phyloP scores from a whole-genome alignment of 495 filamentous ascomycete species.

The Hyaloscypha bicolor region DNA sequence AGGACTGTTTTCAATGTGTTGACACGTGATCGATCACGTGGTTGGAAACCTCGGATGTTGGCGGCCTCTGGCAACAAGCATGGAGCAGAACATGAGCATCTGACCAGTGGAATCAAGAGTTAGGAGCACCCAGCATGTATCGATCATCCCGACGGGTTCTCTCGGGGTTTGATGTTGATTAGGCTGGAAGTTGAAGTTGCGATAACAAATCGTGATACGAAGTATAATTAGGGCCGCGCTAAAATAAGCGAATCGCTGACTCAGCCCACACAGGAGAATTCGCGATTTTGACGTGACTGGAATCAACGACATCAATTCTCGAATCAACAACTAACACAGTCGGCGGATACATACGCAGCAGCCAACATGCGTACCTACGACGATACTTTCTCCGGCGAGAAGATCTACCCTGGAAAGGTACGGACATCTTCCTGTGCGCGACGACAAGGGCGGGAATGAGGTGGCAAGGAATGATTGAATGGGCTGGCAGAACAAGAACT shows the following conservation, averaged over 20 bases:
- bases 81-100: not conserved
- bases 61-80: not conserved
- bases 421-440: conserved; percentile 35
- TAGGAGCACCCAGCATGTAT: not conserved
- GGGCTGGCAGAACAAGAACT: not conserved
- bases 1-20: no score
- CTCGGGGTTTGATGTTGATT: not conserved
- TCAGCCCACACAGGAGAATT: conserved; percentile 15
- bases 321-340: conserved; percentile 30
- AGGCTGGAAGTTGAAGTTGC: not conserved
- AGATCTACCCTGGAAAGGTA: conserved; percentile 99
- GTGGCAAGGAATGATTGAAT: conserved; percentile 17
- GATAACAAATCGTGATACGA: not conserved
- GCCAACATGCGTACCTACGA: conserved; percentile 64
- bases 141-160: not conserved
- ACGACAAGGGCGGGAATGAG: not conserved
- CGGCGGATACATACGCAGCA: conserved; percentile 32
- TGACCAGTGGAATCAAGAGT: not conserved
- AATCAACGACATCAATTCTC: conserved; percentile 27
- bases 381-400: conserved; percentile 95
- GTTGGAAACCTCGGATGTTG: not conserved
- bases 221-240: not conserved
- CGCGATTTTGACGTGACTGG: conserved; percentile 17
- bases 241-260: not conserved
- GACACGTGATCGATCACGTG: not conserved